Conservation (phyloP, 2,329 filamentous ascomycete species). For the Neofusicoccum ribis region DNA sequence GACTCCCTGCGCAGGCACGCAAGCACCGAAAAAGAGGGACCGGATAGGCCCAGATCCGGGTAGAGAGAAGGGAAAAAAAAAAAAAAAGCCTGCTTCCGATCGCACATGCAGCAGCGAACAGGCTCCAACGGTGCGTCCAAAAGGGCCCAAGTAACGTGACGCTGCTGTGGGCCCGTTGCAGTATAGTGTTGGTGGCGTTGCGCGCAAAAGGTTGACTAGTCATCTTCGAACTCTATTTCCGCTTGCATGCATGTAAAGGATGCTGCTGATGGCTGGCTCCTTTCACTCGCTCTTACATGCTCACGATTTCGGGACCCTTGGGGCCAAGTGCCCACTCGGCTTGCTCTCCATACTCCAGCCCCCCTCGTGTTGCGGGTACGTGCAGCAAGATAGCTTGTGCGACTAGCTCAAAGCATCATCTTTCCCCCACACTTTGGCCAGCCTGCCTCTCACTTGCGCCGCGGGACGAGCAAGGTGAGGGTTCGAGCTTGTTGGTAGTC, state of each 20-base stretch:
- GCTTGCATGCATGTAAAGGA: conserved; percentile 8
- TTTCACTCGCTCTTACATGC: neutral
- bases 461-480: neutral
- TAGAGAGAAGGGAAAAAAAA: neutral
- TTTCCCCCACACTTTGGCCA: neutral
- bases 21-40: neutral
- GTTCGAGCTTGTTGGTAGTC: neutral
- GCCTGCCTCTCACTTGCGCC: neutral
- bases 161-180: neutral
- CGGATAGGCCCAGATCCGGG: neutral
- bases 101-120: neutral
- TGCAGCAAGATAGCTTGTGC: conserved; percentile 1
- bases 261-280: neutral
- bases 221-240: conserved; percentile 11
- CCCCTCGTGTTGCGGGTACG: conserved; percentile 7
- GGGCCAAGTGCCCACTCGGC: neutral
- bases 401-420: conserved; percentile 1
- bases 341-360: neutral
- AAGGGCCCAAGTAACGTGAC: neutral
- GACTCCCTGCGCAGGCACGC: too few species aligned
- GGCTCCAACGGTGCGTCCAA: too few species aligned
- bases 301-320: neutral
- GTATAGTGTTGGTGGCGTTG: conserved; percentile 10
- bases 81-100: conserved; percentile 1
- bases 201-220: conserved; percentile 8